Conservation (phyloP, 257 asterid genomes). For the Solanum appendiculatum region DNA sequence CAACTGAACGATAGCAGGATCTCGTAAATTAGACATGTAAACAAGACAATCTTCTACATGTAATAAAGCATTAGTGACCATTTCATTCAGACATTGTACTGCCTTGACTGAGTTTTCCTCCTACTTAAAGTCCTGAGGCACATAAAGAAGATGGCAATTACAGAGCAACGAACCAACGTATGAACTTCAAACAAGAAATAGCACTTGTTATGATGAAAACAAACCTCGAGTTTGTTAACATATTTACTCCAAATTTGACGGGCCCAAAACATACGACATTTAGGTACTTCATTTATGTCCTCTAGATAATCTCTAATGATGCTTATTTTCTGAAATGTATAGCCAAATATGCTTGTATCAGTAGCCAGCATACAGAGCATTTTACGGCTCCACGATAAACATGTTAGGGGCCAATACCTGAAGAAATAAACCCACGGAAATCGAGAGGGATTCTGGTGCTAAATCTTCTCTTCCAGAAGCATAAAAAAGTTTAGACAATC, state of each 20-base stretch:
- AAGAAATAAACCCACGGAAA: conserved; percentile 90
- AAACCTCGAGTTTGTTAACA: conserved; percentile 79
- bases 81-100: conserved; percentile 87
- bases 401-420: conserved; percentile 34
- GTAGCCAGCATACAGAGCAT: not conserved
- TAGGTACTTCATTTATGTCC: conserved; percentile 92
- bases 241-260: conserved; percentile 91
- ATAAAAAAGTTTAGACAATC: conserved; percentile 80
- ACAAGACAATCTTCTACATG: conserved; percentile 71
- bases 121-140: conserved; percentile 57
- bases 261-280: conserved; percentile 96
- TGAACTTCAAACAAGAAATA: not conserved
- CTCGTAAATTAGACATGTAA: conserved; percentile 54
- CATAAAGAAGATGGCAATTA: conserved; percentile 3
- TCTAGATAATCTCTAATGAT: conserved; percentile 89
- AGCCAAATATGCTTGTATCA: not conserved
- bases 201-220: not conserved
- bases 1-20: conserved; percentile 81
- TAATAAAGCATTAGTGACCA: conserved; percentile 79
- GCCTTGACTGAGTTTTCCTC: conserved; percentile 85
- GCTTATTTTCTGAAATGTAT: conserved; percentile 57
- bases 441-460: conserved; percentile 58
- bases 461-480: conserved; percentile 81
- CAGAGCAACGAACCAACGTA: not conserved
- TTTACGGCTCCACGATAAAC: not conserved